Evolutionary conservation across 345 rosid species (phyloP), one percentile per base, ranked within the genome.

Genomic region (Toxicodendron radicans): DNA sequence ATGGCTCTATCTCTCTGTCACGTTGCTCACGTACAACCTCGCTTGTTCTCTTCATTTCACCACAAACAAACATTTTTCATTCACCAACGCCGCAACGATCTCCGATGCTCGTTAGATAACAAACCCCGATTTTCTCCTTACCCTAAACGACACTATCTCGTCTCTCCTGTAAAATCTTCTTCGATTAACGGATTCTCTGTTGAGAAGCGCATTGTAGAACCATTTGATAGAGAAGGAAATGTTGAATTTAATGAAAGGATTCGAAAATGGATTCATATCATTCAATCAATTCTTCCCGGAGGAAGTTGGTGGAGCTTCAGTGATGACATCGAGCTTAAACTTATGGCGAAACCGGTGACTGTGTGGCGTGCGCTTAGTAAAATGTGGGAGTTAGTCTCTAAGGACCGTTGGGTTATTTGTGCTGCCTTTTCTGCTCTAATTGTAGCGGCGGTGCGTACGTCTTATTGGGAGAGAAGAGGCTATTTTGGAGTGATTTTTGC

Each of bases 271-370:
- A 54, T 91, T 33, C 81, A 64, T 60, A 84, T 85, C 59, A 74
- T 87, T 18, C 84, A 84, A 21, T 88, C 93, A 52, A 65, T 92
- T 62, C 58, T 92, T 64, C 99, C 98, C 20, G 98, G 99, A 8
- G 98, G 99, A 64, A 85, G 86, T 66, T 92, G 99, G 98, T 95
- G 99, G 98, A 85, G 87, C 62, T 86, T 92, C 81, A 72, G 92
- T 3, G 91, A 89, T 69, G 95, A 90, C 45, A 86, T 91, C 71
- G 94, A 90, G 59, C 24, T 84, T 66, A 87, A 84, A 62, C 72
- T 90, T 56, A 49, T 81, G 66, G 98, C 94, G 48, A 78, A 92
- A 71, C 97, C 99, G 17, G 94, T 95, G 56, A 86, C 96, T 23
- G 81, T 95, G 58, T 90, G 93, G 96, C 88, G 86, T 70, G 98